phyloP scores from a whole-genome alignment of 1,284 basidiomycete species.

The Leucoagaricus sp. region DNA sequence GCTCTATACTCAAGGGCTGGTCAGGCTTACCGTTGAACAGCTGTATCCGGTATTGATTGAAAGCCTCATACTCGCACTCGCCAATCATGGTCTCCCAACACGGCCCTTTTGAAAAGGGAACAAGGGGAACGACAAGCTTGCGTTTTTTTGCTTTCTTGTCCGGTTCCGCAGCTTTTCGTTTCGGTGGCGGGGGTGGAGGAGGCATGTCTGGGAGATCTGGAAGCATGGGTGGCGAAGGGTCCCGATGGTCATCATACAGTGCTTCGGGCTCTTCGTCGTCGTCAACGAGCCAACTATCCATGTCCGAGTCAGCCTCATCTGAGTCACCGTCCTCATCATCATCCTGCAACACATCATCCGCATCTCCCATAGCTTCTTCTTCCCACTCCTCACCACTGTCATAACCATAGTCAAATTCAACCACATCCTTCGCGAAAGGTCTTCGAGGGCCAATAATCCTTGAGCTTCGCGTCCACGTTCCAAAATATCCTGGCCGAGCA shows the following conservation, averaged over 20 bases:
- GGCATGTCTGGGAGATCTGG: slow-evolving; percentile 36
- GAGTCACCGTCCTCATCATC: slow-evolving; percentile 66
- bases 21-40: slow-evolving; percentile 76
- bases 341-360: slow-evolving; percentile 71
- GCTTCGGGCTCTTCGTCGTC: slow-evolving; percentile 66
- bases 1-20: too few species aligned
- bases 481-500: slow-evolving; percentile 81
- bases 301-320: slow-evolving; percentile 68
- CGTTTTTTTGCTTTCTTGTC: slow-evolving; percentile 63
- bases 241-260: slow-evolving; percentile 41
- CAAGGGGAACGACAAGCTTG: slow-evolving; percentile 71
- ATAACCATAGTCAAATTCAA: slow-evolving; percentile 77
- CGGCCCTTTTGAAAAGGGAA: slow-evolving; percentile 78
- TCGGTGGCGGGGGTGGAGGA: slow-evolving; percentile 38
- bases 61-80: slow-evolving; percentile 60
- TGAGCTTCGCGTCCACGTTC: slow-evolving; percentile 83
- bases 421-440: slow-evolving; percentile 70
- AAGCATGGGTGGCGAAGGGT: slow-evolving; percentile 37
- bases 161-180: slow-evolving; percentile 53
- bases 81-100: slow-evolving; percentile 70
- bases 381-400: slow-evolving; percentile 90
- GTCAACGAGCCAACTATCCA: slow-evolving; percentile 77
- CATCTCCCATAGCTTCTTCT: slow-evolving; percentile 69
- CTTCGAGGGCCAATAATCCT: slow-evolving; percentile 69
- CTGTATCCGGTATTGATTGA: slow-evolving; percentile 70